Percentiles rank a stretch among this genome's conserved stretches.
phyloP scores from a whole-genome alignment of 2,329 filamentous ascomycete genomes.

The Helotiales sp. region DNA sequence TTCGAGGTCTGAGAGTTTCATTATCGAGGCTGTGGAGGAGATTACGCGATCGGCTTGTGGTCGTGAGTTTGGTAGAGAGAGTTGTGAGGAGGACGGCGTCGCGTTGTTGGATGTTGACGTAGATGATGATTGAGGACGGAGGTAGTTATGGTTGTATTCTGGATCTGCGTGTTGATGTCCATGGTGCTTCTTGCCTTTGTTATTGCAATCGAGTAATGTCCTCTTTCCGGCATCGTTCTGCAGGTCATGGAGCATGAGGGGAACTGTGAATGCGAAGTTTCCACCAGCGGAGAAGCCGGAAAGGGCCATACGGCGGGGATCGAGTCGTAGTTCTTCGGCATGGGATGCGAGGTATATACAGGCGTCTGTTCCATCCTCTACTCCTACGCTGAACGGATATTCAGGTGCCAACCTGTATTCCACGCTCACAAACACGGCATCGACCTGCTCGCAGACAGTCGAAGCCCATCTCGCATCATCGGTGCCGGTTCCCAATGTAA shows the following conservation, averaged over 20 bases:
- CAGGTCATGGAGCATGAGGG: conserved; percentile 45
- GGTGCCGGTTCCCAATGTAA: conserved; percentile 61
- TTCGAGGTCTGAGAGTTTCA: conserved; percentile 33
- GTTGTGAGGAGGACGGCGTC: conserved; percentile 12
- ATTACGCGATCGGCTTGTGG: background rate
- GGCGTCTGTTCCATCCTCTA: conserved; percentile 66
- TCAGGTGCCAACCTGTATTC: conserved; percentile 69
- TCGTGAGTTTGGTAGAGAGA: conserved; percentile 18
- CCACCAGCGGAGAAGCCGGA: conserved; percentile 60
- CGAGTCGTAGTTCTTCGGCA: conserved; percentile 57
- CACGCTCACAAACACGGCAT: conserved; percentile 61
- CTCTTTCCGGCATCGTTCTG: conserved; percentile 39
- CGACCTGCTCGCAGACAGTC: conserved; percentile 49
- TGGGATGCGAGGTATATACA: conserved; percentile 59
- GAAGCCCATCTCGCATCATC: conserved; percentile 64
- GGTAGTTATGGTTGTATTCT: background rate
- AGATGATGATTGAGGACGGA: background rate
- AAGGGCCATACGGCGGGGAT: conserved; percentile 55
- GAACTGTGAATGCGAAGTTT: conserved; percentile 42
- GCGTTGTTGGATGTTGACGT: background rate
- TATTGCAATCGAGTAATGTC: conserved; percentile 24
- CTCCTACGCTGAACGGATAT: conserved; percentile 61
- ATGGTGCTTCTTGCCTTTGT: background rate
- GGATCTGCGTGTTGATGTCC: background rate
- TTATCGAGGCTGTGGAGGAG: conserved; percentile 21